A percentile compares a stretch with the other conserved stretches of the same genome.
phyloP scores from a whole-genome alignment of 768 basidiomycete genomes.

The Tephrocybe sp. region DNA sequence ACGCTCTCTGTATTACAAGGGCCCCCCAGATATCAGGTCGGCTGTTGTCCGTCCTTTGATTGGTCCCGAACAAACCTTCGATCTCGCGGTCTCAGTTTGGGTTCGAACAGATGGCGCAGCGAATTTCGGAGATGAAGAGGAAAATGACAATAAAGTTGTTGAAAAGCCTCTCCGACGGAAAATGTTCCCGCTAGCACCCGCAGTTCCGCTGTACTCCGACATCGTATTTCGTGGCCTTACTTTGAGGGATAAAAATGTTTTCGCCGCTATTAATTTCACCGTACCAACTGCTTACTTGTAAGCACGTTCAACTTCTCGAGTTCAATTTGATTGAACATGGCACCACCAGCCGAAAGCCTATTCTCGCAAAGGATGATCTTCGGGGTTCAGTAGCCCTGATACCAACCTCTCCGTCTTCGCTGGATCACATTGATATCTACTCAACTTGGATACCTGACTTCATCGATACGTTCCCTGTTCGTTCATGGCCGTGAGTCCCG shows the following conservation, averaged over 20 bases:
- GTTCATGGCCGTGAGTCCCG: conserved; percentile 28
- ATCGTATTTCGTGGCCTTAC: conserved; percentile 27
- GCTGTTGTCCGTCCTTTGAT: conserved; percentile 17
- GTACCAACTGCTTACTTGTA: conserved; percentile 33
- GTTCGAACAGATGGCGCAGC: conserved; percentile 5
- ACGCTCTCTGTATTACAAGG: conserved; percentile 15
- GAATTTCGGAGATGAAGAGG: neutral
- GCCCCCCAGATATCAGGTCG: neutral
- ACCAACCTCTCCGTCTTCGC: conserved; percentile 29
- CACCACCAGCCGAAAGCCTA: conserved; percentile 19
- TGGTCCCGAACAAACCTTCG: conserved; percentile 16
- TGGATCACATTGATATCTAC: conserved; percentile 27
- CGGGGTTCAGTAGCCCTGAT: conserved; percentile 36
- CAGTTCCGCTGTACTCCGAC: conserved; percentile 22
- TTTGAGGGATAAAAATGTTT: conserved; percentile 24
- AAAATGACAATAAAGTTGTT: neutral
- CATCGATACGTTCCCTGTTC: conserved; percentile 23
- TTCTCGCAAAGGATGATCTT: conserved; percentile 31
- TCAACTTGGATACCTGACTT: conserved; percentile 31
- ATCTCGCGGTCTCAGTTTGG: conserved; percentile 22
- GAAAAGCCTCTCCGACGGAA: neutral
- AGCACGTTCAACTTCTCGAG: conserved; percentile 5
- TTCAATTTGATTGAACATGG: neutral
- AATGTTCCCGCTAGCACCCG: neutral
- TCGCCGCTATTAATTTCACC: conserved; percentile 23